phyloP scores from a whole-genome alignment of 306 rosid species.

The Herpetospermum pedunculosum region DNA sequence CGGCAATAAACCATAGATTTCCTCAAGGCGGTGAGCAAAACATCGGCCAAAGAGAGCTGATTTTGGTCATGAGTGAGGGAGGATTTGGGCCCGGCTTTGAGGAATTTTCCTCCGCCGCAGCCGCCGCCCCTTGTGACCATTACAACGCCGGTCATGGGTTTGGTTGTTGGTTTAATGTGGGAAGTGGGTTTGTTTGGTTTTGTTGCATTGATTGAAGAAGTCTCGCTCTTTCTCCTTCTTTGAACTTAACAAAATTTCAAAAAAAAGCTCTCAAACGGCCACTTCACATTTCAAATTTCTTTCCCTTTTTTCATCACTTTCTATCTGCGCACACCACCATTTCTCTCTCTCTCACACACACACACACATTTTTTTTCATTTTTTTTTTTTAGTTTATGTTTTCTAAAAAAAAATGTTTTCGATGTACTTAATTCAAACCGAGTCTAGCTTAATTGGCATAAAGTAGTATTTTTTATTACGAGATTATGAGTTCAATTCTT shows the following conservation, averaged over 20 bases:
- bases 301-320: neutral
- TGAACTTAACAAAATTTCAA: conserved; percentile 9
- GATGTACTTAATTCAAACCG: no score
- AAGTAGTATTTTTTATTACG: no score
- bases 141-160: conserved; percentile 53
- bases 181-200: conserved; percentile 17
- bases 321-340: neutral
- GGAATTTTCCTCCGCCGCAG: conserved; percentile 40
- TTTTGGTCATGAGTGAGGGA: conserved; percentile 39
- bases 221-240: neutral
- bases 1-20: conserved; percentile 86
- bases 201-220: conserved; percentile 33
- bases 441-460: no score
- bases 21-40: conserved; percentile 54
- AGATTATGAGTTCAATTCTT: no score
- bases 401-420: no score
- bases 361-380: no score
- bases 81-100: no score
- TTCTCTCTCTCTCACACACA: no score
- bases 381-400: no score
- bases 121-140: conserved; percentile 65
- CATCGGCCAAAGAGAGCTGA: conserved; percentile 47
- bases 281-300: conserved; percentile 42
- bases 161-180: neutral
- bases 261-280: conserved; percentile 50